Evolutionary conservation across 1,284 basidiomycete species (phyloP).

Genomic region (Puccinia triticina): DNA sequence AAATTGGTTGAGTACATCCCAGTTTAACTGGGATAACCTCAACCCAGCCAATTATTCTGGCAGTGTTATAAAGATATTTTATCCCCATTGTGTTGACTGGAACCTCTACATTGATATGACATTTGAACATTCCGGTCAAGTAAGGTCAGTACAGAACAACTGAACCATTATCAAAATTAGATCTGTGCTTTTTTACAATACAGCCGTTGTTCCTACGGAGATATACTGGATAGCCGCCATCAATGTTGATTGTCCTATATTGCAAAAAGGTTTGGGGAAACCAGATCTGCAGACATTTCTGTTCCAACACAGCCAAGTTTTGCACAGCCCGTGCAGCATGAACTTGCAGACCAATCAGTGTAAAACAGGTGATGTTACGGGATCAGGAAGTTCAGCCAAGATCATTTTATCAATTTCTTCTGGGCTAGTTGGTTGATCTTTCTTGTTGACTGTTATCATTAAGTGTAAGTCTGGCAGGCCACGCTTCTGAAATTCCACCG

Average conservation of each 20-base stretch:
- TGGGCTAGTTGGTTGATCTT: no score
- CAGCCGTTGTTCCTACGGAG: neutral
- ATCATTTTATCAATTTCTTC: slow-evolving; percentile 63
- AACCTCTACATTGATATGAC: no score
- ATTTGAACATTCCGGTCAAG: neutral
- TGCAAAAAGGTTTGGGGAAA: neutral
- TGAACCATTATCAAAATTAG: no score
- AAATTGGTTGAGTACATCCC: no score
- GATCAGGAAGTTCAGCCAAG: slow-evolving; percentile 63
- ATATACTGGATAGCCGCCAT: neutral
- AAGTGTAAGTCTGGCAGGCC: no score
- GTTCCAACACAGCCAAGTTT: slow-evolving; percentile 46
- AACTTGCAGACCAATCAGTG: neutral
- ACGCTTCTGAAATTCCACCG: no score
- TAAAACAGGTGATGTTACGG: slow-evolving; percentile 60
- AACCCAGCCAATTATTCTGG: no score
- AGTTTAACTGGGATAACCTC: no score
- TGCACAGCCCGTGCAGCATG: slow-evolving; percentile 57
- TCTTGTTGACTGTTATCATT: no score
- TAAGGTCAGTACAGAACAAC: slow-evolving; percentile 21
- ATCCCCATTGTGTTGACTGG: no score
- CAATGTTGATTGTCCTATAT: neutral
- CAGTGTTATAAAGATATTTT: no score
- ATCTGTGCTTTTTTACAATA: neutral
- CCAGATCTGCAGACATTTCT: neutral